A percentile compares a stretch with the other conserved stretches of the same genome.
Conservation (phyloP, 495 filamentous ascomycete species). For the Penicillium chermesinum region DNA sequence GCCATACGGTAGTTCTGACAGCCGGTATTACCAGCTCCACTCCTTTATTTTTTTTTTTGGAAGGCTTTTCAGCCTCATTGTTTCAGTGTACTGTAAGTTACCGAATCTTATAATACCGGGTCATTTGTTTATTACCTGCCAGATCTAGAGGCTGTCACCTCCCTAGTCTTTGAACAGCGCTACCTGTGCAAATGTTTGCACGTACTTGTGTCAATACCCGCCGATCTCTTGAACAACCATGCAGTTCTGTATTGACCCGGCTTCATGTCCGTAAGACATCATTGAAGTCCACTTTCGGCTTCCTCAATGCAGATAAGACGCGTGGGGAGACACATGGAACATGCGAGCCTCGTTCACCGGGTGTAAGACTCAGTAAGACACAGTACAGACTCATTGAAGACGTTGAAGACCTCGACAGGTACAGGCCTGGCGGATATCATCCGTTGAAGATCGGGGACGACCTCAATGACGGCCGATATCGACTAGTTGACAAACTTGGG, state of each 20-base stretch:
- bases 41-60: too few relatives aligned
- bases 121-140: too few relatives aligned
- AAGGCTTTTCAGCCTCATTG: too few relatives aligned
- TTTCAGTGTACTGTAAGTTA: too few relatives aligned
- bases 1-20: too few relatives aligned
- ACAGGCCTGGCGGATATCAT: slow-evolving; percentile 40
- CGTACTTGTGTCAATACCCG: slow-evolving; percentile 4
- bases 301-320: slow-evolving; percentile 4
- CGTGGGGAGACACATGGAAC: slow-evolving; percentile 3
- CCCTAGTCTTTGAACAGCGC: too few relatives aligned
- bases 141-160: too few relatives aligned
- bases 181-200: slow-evolving; percentile 12
- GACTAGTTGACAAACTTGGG: slow-evolving; percentile 39
- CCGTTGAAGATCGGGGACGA: slow-evolving; percentile 34
- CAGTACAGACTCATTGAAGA: slow-evolving; percentile 14
- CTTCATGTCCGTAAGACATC: slow-evolving; percentile 4
- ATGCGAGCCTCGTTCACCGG: slow-evolving; percentile 7
- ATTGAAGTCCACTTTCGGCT: slow-evolving; percentile 8
- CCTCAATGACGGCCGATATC: slow-evolving; percentile 29
- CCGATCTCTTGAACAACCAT: slow-evolving; percentile 1
- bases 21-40: too few relatives aligned
- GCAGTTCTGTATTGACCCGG: slow-evolving; percentile 4
- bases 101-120: too few relatives aligned
- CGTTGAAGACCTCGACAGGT: slow-evolving; percentile 28
- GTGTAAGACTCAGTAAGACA: not conserved